Evolutionary conservation across 129 eudicot genomes (phyloP), one percentile per base, ranked within the genome.

Genomic region (Chrysanthemum makinoi): DNA sequence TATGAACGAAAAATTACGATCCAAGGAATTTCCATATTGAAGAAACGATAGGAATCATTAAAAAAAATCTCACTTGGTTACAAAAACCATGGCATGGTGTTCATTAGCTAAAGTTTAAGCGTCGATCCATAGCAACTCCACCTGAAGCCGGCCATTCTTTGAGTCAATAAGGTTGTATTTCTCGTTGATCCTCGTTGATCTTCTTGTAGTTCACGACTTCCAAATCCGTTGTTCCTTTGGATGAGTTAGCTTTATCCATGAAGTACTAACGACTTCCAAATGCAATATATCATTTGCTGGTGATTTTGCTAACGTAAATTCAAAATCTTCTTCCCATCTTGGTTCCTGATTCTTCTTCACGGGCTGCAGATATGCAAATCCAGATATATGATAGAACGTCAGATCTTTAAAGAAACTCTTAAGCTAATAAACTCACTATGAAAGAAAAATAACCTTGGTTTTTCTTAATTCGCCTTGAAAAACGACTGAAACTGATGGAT

Each of bases 401-500:
- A 33, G 5, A 33, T 30, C 5, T 33, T 33, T 33, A 33, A 30
- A 33, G 39, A 33, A 33, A 33, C 39, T 30, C 35, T 33, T 33
- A 3, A 33, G 39, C 39, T 5, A 33, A 33, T 5, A 33, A 33
- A 33, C 39, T 33, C 39, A 33, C 6, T 4, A 3, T 33, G 39
- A 33, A 33, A 5, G 39, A 61, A 26, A 61, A 26, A 16, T 11
- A 0, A 22, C 65, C 65, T 4, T 0, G 14, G 65, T 61, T 22
- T 3, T 61, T 26, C 15, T 13, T 61, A 22, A 10, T 26, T 61
- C 0, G 7, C 18, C 65, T 0, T 15, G 43, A 2, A 61, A 61
- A 61, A 0, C 59, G 12, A 83, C 9, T 13, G 85, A 84, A 2
- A 71, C 91, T 0, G 80, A 81, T 9, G 96, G 89, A 77, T 86